These are phyloP conservation scores for Hippophae tibetana DNA, from an alignment of 306 rosid genomes.

Conservation along the genomic window DNA sequence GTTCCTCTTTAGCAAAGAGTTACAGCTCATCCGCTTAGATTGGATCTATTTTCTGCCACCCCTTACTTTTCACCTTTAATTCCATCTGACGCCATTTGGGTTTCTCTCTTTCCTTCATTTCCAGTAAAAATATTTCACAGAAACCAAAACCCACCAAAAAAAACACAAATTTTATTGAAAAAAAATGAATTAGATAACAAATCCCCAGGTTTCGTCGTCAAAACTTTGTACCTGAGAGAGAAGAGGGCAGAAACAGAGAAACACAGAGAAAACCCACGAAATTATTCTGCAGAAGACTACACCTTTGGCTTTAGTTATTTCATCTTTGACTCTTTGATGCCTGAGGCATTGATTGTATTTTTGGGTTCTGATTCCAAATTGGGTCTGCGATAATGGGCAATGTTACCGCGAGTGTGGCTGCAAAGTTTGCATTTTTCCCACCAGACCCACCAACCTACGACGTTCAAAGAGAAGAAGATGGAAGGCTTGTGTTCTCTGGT, in stretches of 20 bases:
- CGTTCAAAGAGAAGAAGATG: slow-evolving; percentile 43
- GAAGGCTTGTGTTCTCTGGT: slow-evolving; percentile 52
- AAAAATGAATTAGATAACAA: not conserved
- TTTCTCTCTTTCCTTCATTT: slow-evolving; percentile 28
- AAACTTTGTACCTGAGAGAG: not conserved
- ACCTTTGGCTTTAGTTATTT: slow-evolving; percentile 12
- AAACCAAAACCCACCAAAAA: slow-evolving; percentile 5
- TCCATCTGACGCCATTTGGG: slow-evolving; percentile 35
- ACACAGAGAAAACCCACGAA: slow-evolving; percentile 11
- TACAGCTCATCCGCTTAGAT: slow-evolving; percentile 65
- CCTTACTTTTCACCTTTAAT: slow-evolving; percentile 26
- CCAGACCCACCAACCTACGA: slow-evolving; percentile 94
- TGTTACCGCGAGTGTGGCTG: slow-evolving; percentile 83
- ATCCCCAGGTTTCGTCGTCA: not conserved
- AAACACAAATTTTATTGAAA: not conserved
- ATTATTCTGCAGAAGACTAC: slow-evolving; percentile 2
- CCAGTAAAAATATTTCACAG: slow-evolving; percentile 27
- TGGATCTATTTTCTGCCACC: slow-evolving; percentile 52
- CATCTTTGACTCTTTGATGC: slow-evolving; percentile 20
- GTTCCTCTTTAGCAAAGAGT: slow-evolving; percentile 20
- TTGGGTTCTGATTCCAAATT: slow-evolving; percentile 12
- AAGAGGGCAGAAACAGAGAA: not conserved
- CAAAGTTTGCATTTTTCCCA: slow-evolving; percentile 93
- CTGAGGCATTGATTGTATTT: slow-evolving; percentile 21
- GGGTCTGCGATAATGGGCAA: slow-evolving; percentile 65